Conservation (phyloP, 306 rosid species). For the Gastrolobium bilobum region DNA sequence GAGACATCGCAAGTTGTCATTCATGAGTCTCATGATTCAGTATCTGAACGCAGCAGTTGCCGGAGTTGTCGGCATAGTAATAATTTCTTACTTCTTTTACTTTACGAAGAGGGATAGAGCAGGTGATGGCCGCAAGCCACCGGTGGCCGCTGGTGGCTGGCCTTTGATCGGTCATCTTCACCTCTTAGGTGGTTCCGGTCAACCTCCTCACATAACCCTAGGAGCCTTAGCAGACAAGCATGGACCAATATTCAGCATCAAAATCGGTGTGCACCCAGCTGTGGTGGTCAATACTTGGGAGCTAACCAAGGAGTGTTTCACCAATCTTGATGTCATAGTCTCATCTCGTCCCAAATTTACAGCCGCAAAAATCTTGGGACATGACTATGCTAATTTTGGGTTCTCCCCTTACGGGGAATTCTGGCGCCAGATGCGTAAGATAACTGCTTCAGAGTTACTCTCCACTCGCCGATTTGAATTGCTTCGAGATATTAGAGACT, state of each 20-base stretch:
- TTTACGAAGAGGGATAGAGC: background rate
- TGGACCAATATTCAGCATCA: constrained; percentile 59
- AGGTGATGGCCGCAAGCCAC: constrained; percentile 39
- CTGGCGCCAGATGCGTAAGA: constrained; percentile 64
- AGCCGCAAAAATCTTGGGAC: constrained; percentile 47
- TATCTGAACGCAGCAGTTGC: background rate
- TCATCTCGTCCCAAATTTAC: constrained; percentile 60
- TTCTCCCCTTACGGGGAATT: constrained; percentile 54
- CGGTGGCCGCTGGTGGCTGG: constrained; percentile 69
- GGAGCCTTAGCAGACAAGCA: constrained; percentile 60
- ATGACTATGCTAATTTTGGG: constrained; percentile 59
- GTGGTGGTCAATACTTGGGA: constrained; percentile 60
- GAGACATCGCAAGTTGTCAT: too few species aligned
- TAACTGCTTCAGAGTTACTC: constrained; percentile 52
- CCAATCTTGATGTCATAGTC: constrained; percentile 51
- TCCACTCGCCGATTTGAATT: constrained; percentile 51
- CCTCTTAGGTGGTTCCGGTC: constrained; percentile 44
- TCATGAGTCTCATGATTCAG: background rate
- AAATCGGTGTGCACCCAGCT: constrained; percentile 52
- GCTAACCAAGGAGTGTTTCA: constrained; percentile 65
- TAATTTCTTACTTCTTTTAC: constrained; percentile 32
- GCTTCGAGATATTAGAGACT: constrained; percentile 41
- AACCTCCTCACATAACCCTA: constrained; percentile 55
- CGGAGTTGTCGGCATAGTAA: constrained; percentile 32
- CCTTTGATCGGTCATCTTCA: constrained; percentile 75